Percentiles rank a stretch among this genome's conserved stretches.
phyloP scores from a whole-genome alignment of 2,329 filamentous ascomycete species.

The Colletotrichum abscissum region DNA sequence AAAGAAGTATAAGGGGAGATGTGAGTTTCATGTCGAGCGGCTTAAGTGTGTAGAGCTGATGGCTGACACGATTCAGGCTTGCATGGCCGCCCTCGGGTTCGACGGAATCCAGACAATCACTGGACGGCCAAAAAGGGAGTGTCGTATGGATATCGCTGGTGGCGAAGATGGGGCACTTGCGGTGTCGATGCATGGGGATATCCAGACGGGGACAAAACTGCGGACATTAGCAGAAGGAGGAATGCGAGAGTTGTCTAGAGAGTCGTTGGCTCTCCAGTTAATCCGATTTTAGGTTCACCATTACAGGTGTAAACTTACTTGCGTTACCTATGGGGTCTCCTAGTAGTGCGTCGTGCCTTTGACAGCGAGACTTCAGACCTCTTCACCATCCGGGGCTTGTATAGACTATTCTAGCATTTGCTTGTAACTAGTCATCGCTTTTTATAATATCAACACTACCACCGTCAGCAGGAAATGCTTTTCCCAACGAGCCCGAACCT shows the following conservation, averaged over 20 bases:
- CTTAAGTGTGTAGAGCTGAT: fast-evolving
- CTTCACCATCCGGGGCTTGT: too few relatives aligned
- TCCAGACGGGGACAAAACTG: background rate
- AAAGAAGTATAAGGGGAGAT: constrained; percentile 16
- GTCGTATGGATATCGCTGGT: constrained; percentile 18
- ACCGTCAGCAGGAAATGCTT: too few relatives aligned
- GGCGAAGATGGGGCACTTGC: constrained; percentile 5
- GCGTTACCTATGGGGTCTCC: too few relatives aligned
- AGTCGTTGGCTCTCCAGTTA: background rate
- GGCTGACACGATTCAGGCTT: background rate
- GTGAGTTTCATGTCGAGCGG: background rate
- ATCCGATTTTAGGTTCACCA: too few relatives aligned
- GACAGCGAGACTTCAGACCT: too few relatives aligned
- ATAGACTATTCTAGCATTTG: too few relatives aligned
- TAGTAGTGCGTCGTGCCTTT: too few relatives aligned
- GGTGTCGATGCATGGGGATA: background rate
- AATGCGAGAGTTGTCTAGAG: background rate
- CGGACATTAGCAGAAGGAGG: background rate
- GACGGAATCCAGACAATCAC: constrained; percentile 1
- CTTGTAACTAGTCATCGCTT: too few relatives aligned
- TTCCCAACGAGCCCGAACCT: too few relatives aligned
- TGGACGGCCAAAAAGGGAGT: constrained; percentile 12
- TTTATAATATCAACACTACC: too few relatives aligned
- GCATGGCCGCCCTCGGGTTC: background rate
- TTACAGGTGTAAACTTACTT: too few relatives aligned